phyloP scores from a whole-genome alignment of 805 yeast species.

The Candida andamanensis region DNA sequence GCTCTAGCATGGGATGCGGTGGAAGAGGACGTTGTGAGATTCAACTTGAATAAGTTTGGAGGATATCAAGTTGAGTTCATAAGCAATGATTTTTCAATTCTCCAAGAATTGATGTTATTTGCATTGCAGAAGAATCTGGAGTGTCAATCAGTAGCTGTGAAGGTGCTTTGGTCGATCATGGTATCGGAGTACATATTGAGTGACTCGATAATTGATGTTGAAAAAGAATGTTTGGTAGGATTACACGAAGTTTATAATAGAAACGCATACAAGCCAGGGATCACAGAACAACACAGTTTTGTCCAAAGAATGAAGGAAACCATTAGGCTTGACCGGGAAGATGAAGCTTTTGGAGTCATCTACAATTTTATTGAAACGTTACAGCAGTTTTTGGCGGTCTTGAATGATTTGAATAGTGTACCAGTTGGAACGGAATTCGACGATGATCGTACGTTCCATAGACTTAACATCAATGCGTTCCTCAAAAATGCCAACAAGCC shows the following conservation, averaged over 20 bases:
- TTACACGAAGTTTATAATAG: constrained; percentile 60
- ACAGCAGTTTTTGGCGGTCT: constrained; percentile 56
- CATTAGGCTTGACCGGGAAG: constrained; percentile 55
- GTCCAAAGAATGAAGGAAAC: constrained; percentile 45
- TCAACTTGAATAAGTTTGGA: constrained; percentile 57
- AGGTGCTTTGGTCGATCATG: constrained; percentile 65
- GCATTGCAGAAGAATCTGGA: constrained; percentile 61
- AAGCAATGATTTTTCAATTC: constrained; percentile 49
- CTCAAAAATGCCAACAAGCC: constrained; percentile 74
- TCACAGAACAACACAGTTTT: constrained; percentile 50
- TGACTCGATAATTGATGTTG: constrained; percentile 55
- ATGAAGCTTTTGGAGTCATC: constrained; percentile 52
- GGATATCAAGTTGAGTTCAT: constrained; percentile 69
- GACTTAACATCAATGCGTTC: constrained; percentile 69
- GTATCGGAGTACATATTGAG: constrained; percentile 60
- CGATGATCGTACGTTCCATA: constrained; percentile 79
- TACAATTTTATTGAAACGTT: constrained; percentile 49
- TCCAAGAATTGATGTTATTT: constrained; percentile 60
- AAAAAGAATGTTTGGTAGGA: constrained; percentile 57
- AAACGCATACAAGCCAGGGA: constrained; percentile 51
- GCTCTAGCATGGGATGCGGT: constrained; percentile 62
- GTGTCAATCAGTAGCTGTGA: constrained; percentile 59
- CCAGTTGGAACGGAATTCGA: constrained; percentile 82
- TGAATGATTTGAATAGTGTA: constrained; percentile 64
- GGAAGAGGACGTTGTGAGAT: constrained; percentile 49